phyloP scores from a whole-genome alignment of 768 basidiomycete species.

The Rhodosporidiobolus sp. region DNA sequence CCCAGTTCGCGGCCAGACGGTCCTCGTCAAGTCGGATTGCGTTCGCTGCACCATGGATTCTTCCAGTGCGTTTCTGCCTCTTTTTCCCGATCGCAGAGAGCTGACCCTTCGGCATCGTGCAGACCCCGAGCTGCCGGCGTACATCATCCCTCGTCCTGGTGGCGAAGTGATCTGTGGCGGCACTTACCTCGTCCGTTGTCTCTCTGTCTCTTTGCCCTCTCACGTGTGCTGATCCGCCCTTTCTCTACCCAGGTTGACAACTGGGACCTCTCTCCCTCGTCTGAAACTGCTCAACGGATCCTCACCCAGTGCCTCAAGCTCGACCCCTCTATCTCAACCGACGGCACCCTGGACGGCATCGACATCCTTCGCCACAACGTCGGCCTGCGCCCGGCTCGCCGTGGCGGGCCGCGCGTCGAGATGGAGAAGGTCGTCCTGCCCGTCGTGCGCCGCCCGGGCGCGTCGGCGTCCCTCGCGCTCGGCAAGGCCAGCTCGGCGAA shows the following conservation, averaged over 20 bases:
- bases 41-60: slow-evolving; percentile 36
- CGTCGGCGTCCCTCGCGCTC: neutral
- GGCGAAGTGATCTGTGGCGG: slow-evolving; percentile 60
- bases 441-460: too few species aligned
- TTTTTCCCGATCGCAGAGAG: too few species aligned
- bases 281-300: slow-evolving; percentile 53
- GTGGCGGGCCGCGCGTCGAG: slow-evolving; percentile 61
- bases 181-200: slow-evolving; percentile 55
- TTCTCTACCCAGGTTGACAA: too few species aligned
- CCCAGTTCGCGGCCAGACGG: slow-evolving; percentile 80
- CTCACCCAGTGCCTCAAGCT: slow-evolving; percentile 54
- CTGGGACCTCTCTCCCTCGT: slow-evolving; percentile 57
- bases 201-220: too few species aligned
- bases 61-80: too few species aligned
- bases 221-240: too few species aligned
- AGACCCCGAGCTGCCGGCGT: slow-evolving; percentile 50
- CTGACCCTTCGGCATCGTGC: too few species aligned
- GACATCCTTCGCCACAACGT: slow-evolving; percentile 59
- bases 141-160: slow-evolving; percentile 64
- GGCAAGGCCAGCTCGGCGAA: too few species aligned
- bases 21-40: slow-evolving; percentile 56
- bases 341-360: slow-evolving; percentile 47
- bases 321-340: slow-evolving; percentile 48
- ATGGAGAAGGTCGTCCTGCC: slow-evolving; percentile 51
- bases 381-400: slow-evolving; percentile 59